These are phyloP conservation scores for Rhynchospora pubera DNA, from an alignment of 176 grass and related monocot genomes.

Conservation along the genomic window DNA sequence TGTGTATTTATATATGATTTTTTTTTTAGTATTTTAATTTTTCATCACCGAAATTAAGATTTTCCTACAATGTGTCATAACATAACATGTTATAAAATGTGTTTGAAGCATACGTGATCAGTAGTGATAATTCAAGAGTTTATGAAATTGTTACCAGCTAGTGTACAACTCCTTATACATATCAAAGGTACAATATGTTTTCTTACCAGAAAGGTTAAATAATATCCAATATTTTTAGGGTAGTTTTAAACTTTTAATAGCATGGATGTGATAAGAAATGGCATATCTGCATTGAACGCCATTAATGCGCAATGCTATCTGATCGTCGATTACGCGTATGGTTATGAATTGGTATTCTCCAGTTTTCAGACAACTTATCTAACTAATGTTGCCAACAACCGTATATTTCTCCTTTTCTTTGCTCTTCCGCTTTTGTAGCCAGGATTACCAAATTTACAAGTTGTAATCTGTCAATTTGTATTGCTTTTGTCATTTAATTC, in stretches of 20 bases:
- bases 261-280: background rate
- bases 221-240: background rate
- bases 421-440: background rate
- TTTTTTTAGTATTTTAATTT: background rate
- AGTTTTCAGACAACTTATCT: background rate
- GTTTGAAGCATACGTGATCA: background rate
- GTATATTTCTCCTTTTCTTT: background rate
- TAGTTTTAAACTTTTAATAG: background rate
- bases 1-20: too few species aligned
- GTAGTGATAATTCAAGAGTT: background rate
- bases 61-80: background rate
- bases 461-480: background rate
- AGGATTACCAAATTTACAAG: background rate
- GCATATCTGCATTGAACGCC: background rate
- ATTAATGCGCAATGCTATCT: constrained; percentile 2
- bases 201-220: background rate
- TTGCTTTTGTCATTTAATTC: background rate
- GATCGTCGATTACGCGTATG: constrained; percentile 11
- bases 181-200: background rate
- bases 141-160: background rate
- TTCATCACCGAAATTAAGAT: background rate
- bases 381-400: background rate
- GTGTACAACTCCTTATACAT: background rate
- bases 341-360: background rate
- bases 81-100: background rate